Percentiles rank a stretch among this genome's conserved stretches.
Evolutionary conservation across 768 basidiomycete species (phyloP).

Genomic region (Auricularia auricula-judae): DNA sequence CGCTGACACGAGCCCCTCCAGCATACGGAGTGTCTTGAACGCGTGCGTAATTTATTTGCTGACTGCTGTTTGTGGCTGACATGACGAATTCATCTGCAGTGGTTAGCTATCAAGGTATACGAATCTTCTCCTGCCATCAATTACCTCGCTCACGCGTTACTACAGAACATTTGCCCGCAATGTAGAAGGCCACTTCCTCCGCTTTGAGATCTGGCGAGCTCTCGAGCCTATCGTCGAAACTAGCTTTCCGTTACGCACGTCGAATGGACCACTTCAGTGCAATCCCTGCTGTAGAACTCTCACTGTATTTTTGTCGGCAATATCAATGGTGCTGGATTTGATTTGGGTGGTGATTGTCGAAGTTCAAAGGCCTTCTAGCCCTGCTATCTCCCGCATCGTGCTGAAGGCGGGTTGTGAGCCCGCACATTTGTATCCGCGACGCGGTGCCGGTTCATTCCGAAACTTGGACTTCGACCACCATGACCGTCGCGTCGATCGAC

Average conservation of each 20-base stretch:
- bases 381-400: too few relatives aligned
- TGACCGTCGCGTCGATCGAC: conserved; percentile 23
- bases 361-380: too few relatives aligned
- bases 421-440: too few relatives aligned
- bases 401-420: too few relatives aligned
- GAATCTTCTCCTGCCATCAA: not conserved
- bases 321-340: too few relatives aligned
- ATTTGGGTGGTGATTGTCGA: too few relatives aligned
- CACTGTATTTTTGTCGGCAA: too few relatives aligned
- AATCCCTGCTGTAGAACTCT: too few relatives aligned
- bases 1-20: conserved; percentile 15
- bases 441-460: too few relatives aligned
- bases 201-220: conserved; percentile 28
- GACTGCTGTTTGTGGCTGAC: conserved; percentile 9
- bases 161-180: conserved; percentile 83
- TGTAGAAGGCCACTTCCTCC: conserved; percentile 79
- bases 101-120: conserved; percentile 64
- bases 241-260: too few relatives aligned
- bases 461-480: conserved; percentile 2
- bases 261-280: too few relatives aligned
- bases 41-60: conserved; percentile 29
- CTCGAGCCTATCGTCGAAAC: not conserved
- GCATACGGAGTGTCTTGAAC: conserved; percentile 84
- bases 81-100: conserved; percentile 24
- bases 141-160: not conserved